These are phyloP conservation scores for Hysterium pulicare DNA, from an alignment of 2,329 filamentous ascomycete genomes.

Conservation along the genomic window DNA sequence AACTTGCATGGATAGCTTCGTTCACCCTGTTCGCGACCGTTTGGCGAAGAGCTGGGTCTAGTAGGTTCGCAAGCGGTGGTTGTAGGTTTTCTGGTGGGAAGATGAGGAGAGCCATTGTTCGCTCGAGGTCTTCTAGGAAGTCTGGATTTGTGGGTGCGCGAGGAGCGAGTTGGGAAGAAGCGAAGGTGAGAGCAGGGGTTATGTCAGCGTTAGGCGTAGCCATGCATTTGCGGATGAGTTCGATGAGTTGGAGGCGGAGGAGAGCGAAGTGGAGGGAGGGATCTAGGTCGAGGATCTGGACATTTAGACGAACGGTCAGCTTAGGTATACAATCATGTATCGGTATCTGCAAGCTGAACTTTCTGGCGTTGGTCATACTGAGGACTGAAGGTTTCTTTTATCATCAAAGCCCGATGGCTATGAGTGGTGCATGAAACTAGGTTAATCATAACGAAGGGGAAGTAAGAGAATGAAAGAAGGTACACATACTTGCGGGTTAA, in stretches of 20 bases:
- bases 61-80: constrained; percentile 68
- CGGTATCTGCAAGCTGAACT: no score
- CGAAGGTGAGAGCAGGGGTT: constrained; percentile 77
- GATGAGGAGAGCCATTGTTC: constrained; percentile 87
- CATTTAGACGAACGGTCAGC: no score
- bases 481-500: constrained; percentile 81
- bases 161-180: constrained; percentile 80
- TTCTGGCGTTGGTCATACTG: constrained; percentile 63
- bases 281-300: constrained; percentile 81
- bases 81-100: constrained; percentile 79
- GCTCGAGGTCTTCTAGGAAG: constrained; percentile 83
- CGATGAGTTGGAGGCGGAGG: constrained; percentile 85
- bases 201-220: constrained; percentile 67
- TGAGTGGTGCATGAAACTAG: constrained; percentile 99
- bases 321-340: no score
- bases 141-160: constrained; percentile 76
- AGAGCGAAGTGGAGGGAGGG: constrained; percentile 83
- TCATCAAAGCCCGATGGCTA: constrained; percentile 92
- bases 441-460: constrained; percentile 75
- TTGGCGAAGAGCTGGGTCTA: constrained; percentile 75
- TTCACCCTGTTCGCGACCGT: constrained; percentile 88
- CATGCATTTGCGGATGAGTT: constrained; percentile 79
- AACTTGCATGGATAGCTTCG: constrained; percentile 73
- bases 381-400: constrained; percentile 74
- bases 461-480: constrained; percentile 8